These are phyloP conservation scores for Cordyceps fumosorosea DNA, from an alignment of 2,329 filamentous ascomycete species.

Conservation along the genomic window DNA sequence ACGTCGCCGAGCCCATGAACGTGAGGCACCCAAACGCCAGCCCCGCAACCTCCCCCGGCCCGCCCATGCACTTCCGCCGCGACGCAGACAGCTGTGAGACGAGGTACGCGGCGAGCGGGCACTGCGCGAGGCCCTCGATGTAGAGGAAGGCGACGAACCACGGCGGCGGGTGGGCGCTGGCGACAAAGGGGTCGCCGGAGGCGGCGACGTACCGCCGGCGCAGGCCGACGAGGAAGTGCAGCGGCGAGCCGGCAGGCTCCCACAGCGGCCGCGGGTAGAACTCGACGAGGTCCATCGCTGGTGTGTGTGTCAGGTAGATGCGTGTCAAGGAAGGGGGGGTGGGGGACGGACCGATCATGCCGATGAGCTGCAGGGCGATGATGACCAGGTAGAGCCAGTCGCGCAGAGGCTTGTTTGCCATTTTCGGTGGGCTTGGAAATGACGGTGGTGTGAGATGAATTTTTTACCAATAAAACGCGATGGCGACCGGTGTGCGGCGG, in stretches of 20 bases:
- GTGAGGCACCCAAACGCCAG: slow-evolving; percentile 46
- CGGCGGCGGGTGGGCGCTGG: slow-evolving; percentile 25
- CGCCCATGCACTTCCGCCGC: slow-evolving; percentile 26
- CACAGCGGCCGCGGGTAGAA: slow-evolving; percentile 45
- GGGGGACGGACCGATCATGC: slow-evolving; percentile 29
- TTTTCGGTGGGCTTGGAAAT: not conserved
- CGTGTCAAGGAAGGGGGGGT: not conserved
- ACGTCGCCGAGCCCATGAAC: slow-evolving; percentile 44
- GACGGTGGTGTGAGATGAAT: not conserved
- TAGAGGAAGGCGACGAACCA: slow-evolving; percentile 48
- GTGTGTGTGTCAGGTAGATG: not conserved
- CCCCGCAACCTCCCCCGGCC: slow-evolving; percentile 40
- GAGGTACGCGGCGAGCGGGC: slow-evolving; percentile 45
- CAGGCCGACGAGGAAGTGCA: slow-evolving; percentile 41
- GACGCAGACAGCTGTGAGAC: slow-evolving; percentile 35
- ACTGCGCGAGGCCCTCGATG: slow-evolving; percentile 43
- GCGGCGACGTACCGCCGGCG: slow-evolving; percentile 40
- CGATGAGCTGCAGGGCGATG: slow-evolving; percentile 27
- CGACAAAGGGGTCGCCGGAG: slow-evolving; percentile 49
- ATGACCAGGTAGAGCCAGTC: slow-evolving; percentile 31
- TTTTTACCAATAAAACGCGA: not conserved
- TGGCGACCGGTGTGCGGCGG: not conserved
- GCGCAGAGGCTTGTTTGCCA: slow-evolving; percentile 16
- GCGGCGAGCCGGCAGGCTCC: slow-evolving; percentile 32
- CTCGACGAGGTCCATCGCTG: slow-evolving; percentile 48